A percentile compares a stretch with the other conserved stretches of the same genome.
Conservation (phyloP, 441 rosid species). For the Euphorbia schlechtendalii region DNA sequence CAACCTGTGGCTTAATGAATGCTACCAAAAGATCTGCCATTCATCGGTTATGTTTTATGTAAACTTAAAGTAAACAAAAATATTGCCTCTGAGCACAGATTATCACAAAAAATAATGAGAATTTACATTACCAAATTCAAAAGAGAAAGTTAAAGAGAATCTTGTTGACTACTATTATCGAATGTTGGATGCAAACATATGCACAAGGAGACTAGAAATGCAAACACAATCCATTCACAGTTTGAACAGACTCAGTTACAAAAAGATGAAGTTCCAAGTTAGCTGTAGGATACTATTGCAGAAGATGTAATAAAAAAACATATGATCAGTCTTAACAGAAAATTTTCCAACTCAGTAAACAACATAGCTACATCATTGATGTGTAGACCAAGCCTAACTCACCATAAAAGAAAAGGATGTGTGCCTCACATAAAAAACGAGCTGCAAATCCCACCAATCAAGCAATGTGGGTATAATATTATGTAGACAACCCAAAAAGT, state of each 20-base stretch:
- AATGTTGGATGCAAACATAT: neutral
- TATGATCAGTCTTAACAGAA: neutral
- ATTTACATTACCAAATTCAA: neutral
- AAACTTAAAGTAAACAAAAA: neutral
- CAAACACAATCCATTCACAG: neutral
- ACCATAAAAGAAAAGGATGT: no score
- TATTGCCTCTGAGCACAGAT: neutral
- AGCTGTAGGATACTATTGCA: neutral
- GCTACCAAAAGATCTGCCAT: neutral
- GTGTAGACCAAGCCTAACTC: no score
- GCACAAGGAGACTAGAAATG: neutral
- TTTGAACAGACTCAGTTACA: neutral
- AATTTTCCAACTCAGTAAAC: neutral
- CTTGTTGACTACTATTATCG: neutral
- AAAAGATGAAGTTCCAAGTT: neutral
- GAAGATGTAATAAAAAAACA: neutral
- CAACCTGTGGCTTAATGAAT: neutral
- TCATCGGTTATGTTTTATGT: neutral
- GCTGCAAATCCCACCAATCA: no score
- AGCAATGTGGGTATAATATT: no score
- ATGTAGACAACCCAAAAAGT: no score
- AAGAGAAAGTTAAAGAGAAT: slow-evolving; percentile 6
- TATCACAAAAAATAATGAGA: neutral
- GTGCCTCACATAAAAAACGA: no score
- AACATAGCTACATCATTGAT: neutral